Evolutionary conservation across 225 moss, liverwort and hornwort genomes (phyloP), one percentile per base, ranked within the genome.

Genomic region (Bryum argenteum): DNA sequence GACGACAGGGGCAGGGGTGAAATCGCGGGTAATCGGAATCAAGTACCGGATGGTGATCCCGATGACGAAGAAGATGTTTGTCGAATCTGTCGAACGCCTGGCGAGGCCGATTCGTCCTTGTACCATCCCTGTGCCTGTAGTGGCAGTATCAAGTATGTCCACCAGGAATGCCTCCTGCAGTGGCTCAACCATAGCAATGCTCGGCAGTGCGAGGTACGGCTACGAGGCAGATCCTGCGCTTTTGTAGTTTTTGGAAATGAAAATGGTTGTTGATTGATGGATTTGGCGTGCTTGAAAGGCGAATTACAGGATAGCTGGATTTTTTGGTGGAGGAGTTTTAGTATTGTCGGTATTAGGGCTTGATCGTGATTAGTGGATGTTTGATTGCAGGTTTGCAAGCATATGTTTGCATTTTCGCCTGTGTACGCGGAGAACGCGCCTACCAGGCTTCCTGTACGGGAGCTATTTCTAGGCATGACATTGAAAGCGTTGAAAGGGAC

Each of bases 361-460:
- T 56, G 42, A 40, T 45, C 20, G 23, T 65, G 59, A 60, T 65
- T 69, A 53, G 37, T 56, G 61, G 65, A 20, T 37, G 58, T 22
- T n/a, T n/a, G n/a, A n/a, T n/a, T 84, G 80, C 91, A 98, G 94
- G 98, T 98, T 63, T 98, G 98, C 88, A 98, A 98, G 79, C 98
- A 98, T 69, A 89, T 91, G 71, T 98, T 98, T 66, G 76, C 98
- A 21, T 98, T 98, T 79, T 98, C 98, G 57, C 98, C 98, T n/a
- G 92, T 98, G 4, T 98, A 98, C 53, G 94, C 94, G 15, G 85
- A 81, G 14, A 82, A 98, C 61, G 92, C 98, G 17, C 98, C 98
- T 14, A 83, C 88, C 63, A 85, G 92, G 72, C 91, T 98, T 54
- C 91, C 98, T 11, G 89, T 98, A 38, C 85, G 84, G 76, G 98